A percentile compares a stretch with the other conserved stretches of the same genome.
These are phyloP conservation scores for Ceratobasidium sp. DNA, from an alignment of 1,284 basidiomycete species.

Conservation along the genomic window DNA sequence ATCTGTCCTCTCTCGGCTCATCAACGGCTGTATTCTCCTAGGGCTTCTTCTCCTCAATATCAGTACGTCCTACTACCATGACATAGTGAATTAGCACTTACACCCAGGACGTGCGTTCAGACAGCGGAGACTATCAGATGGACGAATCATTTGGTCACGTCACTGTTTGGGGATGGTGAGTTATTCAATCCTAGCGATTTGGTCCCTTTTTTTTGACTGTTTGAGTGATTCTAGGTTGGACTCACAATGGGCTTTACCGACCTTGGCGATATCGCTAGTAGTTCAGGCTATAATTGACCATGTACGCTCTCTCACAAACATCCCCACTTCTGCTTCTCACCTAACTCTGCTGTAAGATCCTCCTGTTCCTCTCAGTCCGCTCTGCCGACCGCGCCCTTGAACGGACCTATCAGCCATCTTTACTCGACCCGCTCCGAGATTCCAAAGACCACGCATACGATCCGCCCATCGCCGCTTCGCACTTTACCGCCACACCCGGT, in stretches of 20 bases:
- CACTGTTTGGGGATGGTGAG: constrained; percentile 27
- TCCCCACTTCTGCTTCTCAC: background rate
- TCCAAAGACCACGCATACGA: constrained; percentile 27
- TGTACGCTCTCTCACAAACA: background rate
- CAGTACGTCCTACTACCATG: background rate
- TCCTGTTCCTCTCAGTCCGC: constrained; percentile 14
- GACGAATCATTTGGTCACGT: background rate
- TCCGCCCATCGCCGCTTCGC: background rate
- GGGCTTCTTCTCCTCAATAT: constrained; percentile 16
- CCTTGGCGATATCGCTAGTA: constrained; percentile 10
- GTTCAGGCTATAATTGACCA: constrained; percentile 24
- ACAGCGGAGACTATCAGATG: background rate
- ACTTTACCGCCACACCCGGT: background rate
- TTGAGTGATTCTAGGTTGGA: constrained; percentile 10
- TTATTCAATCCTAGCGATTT: background rate
- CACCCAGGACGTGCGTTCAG: background rate
- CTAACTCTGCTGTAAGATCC: background rate
- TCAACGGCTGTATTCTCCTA: constrained; percentile 24
- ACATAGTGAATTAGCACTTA: background rate
- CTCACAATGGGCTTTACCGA: constrained; percentile 30
- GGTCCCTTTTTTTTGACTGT: background rate
- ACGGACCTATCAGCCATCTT: constrained; percentile 20
- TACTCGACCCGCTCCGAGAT: constrained; percentile 28
- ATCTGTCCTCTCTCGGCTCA: constrained; percentile 18
- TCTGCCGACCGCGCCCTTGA: constrained; percentile 22